Base-by-base conservation (phyloP, 257 asterid genomes). In the Rubia yunnanensis region DNA sequence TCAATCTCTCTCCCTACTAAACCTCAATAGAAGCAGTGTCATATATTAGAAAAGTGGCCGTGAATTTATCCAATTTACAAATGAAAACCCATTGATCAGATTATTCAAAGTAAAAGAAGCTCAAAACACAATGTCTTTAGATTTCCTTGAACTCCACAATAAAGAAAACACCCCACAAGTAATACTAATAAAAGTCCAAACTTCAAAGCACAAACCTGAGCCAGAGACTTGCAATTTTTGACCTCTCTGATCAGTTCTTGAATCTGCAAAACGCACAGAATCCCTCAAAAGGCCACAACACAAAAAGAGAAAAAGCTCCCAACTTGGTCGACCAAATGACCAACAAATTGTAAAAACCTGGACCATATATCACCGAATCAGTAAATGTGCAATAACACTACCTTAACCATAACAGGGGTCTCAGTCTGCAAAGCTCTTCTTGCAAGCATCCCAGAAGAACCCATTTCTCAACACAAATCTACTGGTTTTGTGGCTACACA, bases 341-440 rank as follows among this genome's bases (percentile, higher is more conserved):
- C 15, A 36, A 30, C 36, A 49, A 15, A 35, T 28, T 1, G 1
- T 38, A 11, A 24, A 64, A 23, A 56, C 38, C n/a, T 35, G 65
- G 69, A 18, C 30, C 66, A 68, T 64, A 41, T 17, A 52, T 58
- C 50, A 39, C 60, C 49, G 28, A 22, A 3, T 41, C 71, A 71
- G 27, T 31, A 50, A 73, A 69, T 61, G 70, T 65, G 35, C 27
- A 48, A 20, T 50, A 67, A 14, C 8, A 44, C 59, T 71, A 92
- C 99, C 96, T 92, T 77, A 65, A 92, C 97, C 97, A 89, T 92
- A 70, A 89, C 88, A 74, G 99, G 99, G 31, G 89, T 81, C 7
- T 89, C 81, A 50, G 99, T 92, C 26, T 76, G 80, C 86, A 85
- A 35, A 72, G 88, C 95, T 86, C 98, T 89, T 74, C 74, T 85